Percentiles rank a stretch among this genome's conserved stretches.
Conservation (phyloP, 331 rosid genomes). For the Arachis monticola region DNA sequence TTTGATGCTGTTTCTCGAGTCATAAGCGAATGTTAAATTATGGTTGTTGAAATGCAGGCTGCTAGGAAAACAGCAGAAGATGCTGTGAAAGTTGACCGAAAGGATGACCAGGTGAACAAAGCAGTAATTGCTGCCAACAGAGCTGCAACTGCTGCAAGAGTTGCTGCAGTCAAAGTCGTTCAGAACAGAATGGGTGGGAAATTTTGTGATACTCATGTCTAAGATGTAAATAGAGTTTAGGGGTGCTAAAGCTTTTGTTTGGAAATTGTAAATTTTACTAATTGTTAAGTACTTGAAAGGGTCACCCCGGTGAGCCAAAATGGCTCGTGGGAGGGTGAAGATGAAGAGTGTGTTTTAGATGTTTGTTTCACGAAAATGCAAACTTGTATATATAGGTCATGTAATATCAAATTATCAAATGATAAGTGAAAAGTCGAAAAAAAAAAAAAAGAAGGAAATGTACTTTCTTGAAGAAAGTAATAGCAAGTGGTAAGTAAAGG, state of each 20-base stretch:
- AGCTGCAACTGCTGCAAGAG: conserved; percentile 93
- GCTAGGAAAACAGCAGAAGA: conserved; percentile 74
- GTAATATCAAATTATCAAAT: too few relatives aligned
- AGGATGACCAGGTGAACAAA: conserved; percentile 74
- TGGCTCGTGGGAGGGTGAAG: conserved; percentile 70
- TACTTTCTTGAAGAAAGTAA: too few relatives aligned
- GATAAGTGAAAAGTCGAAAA: too few relatives aligned
- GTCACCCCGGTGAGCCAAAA: conserved; percentile 59
- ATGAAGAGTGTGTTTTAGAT: conserved; percentile 38
- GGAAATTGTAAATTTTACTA: conserved; percentile 60
- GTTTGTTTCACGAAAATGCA: conserved; percentile 48
- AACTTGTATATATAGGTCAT: conserved; percentile 67
- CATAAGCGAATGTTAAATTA: neutral
- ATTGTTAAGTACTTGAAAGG: conserved; percentile 47
- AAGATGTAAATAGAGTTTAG: conserved; percentile 23
- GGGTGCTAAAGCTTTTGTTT: conserved; percentile 39
- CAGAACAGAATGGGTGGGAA: conserved; percentile 85
- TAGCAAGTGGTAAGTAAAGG: too few relatives aligned
- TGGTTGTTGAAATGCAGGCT: conserved; percentile 57
- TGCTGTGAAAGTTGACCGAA: conserved; percentile 61
- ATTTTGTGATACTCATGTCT: conserved; percentile 63
- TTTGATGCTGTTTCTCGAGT: neutral
- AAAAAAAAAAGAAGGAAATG: too few relatives aligned
- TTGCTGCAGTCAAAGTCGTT: conserved; percentile 92
- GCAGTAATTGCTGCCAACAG: conserved; percentile 76